phyloP scores from a whole-genome alignment of 1,284 basidiomycete species.

The Fomitopsis schrenkii region DNA sequence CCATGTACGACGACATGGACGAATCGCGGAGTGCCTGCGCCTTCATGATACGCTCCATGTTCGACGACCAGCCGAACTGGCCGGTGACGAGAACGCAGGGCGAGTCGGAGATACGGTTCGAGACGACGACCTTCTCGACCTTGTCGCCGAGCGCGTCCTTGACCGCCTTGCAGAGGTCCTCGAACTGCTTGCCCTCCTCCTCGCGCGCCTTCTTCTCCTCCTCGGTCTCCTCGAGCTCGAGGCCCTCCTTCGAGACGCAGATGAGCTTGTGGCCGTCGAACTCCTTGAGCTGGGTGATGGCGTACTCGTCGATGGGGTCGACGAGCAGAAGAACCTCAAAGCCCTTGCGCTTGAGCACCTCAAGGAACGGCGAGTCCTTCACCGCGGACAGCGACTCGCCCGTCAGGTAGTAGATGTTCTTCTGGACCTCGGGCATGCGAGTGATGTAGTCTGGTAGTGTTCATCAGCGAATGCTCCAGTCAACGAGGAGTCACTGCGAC shows the following conservation, averaged over 20 bases:
- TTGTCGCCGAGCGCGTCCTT: slow-evolving; percentile 99
- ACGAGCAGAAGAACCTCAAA: slow-evolving; percentile 98
- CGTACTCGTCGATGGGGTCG: slow-evolving; percentile 98
- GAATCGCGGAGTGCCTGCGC: slow-evolving; percentile 98
- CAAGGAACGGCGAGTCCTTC: slow-evolving; percentile 97
- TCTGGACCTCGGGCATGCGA: slow-evolving; percentile 98
- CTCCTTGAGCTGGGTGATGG: slow-evolving; percentile 98
- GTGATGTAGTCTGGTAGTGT: slow-evolving; percentile 89
- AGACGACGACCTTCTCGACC: slow-evolving; percentile 99
- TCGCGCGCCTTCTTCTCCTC: slow-evolving; percentile 95
- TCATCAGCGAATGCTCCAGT: neutral
- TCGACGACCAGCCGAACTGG: slow-evolving; percentile 99
- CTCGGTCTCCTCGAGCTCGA: slow-evolving; percentile 98
- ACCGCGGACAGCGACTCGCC: slow-evolving; percentile 94
- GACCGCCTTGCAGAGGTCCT: slow-evolving; percentile 90
- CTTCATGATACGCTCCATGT: slow-evolving; percentile 99
- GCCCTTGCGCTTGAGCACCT: slow-evolving; percentile 99
- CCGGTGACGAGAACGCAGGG: slow-evolving; percentile 97
- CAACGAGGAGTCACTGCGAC: slow-evolving; percentile 18
- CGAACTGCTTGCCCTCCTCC: slow-evolving; percentile 82
- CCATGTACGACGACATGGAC: slow-evolving; percentile 99
- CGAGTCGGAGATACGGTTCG: slow-evolving; percentile 96
- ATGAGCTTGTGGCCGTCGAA: slow-evolving; percentile 98
- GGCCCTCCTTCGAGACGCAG: slow-evolving; percentile 98
- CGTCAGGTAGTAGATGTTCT: slow-evolving; percentile 99